Percentiles rank a stretch among this genome's conserved stretches.
phyloP scores from a whole-genome alignment of 352 stramenopile species.

The Thraustochytrium striatum region DNA sequence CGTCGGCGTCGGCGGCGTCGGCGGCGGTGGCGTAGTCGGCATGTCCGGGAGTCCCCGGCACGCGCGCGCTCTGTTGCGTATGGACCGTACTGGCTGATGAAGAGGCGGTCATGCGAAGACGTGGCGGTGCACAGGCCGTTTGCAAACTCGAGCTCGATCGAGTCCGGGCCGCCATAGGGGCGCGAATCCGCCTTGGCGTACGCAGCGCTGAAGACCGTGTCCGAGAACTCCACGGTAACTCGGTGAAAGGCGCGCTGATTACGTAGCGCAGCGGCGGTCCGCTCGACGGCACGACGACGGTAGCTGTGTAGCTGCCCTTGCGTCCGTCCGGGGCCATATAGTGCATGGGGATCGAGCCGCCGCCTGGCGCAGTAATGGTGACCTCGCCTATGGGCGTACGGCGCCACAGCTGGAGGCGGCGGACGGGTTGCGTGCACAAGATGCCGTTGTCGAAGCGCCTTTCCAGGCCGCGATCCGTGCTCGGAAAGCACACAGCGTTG shows the following conservation, averaged over 20 bases:
- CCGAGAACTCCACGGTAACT: neutral
- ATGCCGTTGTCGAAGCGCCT: neutral
- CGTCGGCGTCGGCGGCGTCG: too few relatives aligned
- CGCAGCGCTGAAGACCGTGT: neutral
- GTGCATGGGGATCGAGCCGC: neutral
- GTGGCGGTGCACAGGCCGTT: neutral
- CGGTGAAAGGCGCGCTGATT: neutral
- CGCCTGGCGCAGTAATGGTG: neutral
- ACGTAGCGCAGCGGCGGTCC: neutral
- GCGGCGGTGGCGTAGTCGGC: too few relatives aligned
- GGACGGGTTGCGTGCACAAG: neutral
- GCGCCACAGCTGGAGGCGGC: neutral
- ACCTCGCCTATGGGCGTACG: neutral
- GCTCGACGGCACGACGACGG: neutral
- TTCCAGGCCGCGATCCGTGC: neutral
- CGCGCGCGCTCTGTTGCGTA: neutral
- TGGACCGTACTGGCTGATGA: neutral
- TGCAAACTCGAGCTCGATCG: neutral
- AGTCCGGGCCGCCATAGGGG: neutral
- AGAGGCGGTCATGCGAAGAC: neutral
- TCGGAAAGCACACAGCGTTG: too few relatives aligned
- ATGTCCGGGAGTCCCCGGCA: neutral
- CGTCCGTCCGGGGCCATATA: neutral
- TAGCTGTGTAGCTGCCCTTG: neutral
- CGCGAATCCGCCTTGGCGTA: neutral